These are phyloP conservation scores for Saccharomyces mikatae DNA, from an alignment of 805 yeast species.

Conservation along the genomic window DNA sequence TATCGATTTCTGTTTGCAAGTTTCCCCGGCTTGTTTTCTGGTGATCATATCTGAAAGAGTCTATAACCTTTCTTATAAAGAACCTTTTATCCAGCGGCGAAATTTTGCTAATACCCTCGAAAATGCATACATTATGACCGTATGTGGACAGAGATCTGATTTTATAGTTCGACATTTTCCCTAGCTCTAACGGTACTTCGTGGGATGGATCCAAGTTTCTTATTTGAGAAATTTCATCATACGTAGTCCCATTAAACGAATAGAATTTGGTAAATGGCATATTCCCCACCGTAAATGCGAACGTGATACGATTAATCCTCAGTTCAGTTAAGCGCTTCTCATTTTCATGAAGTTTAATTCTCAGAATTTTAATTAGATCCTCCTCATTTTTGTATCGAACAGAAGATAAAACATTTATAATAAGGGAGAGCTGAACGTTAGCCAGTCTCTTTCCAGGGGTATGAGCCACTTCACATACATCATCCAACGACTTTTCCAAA, in stretches of 20 bases:
- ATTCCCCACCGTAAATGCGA: constrained; percentile 71
- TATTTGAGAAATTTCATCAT: constrained; percentile 80
- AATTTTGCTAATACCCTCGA: constrained; percentile 91
- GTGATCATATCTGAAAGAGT: constrained; percentile 90
- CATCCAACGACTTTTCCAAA: not conserved
- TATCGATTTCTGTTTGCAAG: constrained; percentile 89
- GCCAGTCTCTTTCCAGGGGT: constrained; percentile 33
- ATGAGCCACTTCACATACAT: constrained; percentile 72
- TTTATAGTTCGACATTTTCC: constrained; percentile 87
- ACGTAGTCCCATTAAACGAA: constrained; percentile 86
- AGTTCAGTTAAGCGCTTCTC: constrained; percentile 62
- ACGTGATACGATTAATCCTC: constrained; percentile 84
- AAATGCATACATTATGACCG: constrained; percentile 94
- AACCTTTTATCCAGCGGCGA: constrained; percentile 92
- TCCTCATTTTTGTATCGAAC: constrained; percentile 70
- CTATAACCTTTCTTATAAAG: constrained; percentile 92
- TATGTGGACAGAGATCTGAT: constrained; percentile 92
- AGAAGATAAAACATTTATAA: constrained; percentile 62
- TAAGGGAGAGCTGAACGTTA: constrained; percentile 69
- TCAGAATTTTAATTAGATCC: constrained; percentile 54
- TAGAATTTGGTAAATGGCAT: constrained; percentile 92
- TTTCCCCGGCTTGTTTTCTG: constrained; percentile 90
- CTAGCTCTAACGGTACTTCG: constrained; percentile 93
- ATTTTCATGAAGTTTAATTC: constrained; percentile 56
- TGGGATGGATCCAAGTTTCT: constrained; percentile 98